These are phyloP conservation scores for Areca catechu DNA, from an alignment of 176 grass and related monocot genomes.

Conservation along the genomic window DNA sequence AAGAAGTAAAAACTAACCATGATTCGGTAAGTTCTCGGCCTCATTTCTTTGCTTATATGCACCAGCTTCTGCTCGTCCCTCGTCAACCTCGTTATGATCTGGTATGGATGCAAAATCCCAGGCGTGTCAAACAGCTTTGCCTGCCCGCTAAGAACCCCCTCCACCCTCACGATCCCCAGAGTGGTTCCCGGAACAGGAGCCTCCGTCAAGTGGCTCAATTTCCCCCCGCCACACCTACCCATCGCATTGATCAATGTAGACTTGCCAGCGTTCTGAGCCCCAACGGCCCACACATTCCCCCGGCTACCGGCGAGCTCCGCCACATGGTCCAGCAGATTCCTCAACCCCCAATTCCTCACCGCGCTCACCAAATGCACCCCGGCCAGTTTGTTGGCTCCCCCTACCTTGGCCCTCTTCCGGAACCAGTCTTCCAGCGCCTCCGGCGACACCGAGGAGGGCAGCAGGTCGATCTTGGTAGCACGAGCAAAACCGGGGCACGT, in stretches of 20 bases:
- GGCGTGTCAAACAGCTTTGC: constrained; percentile 82
- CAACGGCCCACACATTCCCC: constrained; percentile 89
- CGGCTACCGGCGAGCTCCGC: constrained; percentile 45
- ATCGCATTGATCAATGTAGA: constrained; percentile 83
- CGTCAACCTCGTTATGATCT: constrained; percentile 60
- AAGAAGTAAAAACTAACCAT: constrained; percentile 32
- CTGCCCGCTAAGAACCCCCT: constrained; percentile 58
- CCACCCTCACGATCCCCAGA: constrained; percentile 54
- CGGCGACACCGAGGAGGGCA: constrained; percentile 43
- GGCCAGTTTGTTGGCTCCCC: constrained; percentile 34
- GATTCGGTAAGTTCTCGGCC: constrained; percentile 72
- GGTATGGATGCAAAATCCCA: constrained; percentile 66
- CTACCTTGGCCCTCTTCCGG: constrained; percentile 13
- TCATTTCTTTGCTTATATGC: constrained; percentile 59
- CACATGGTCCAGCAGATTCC: constrained; percentile 54
- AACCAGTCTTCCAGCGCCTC: constrained; percentile 63
- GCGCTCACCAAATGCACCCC: constrained; percentile 68
- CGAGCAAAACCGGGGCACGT: constrained; percentile 47
- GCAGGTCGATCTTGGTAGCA: constrained; percentile 74
- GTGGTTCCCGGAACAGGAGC: constrained; percentile 78
- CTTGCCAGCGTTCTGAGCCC: constrained; percentile 71
- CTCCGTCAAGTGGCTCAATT: constrained; percentile 52
- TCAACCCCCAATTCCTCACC: constrained; percentile 53
- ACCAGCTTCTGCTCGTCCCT: constrained; percentile 71
- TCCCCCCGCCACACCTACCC: constrained; percentile 37